Evolutionary conservation across 2,329 filamentous ascomycete species (phyloP), one percentile per base, ranked within the genome.

Genomic region (Alternaria longipes): DNA sequence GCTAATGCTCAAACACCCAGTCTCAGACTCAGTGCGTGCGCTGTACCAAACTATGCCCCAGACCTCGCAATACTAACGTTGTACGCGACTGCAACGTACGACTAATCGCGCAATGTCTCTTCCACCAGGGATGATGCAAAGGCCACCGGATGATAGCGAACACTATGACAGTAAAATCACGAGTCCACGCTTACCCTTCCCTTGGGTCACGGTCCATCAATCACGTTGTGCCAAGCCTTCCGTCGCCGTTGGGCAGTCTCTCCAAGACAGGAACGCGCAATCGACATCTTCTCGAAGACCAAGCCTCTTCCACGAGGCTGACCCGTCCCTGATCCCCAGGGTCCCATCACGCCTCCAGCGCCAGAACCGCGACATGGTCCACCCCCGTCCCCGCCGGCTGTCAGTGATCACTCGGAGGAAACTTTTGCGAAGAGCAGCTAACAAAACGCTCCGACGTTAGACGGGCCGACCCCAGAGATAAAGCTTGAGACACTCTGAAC

Each of bases 391-490:
- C 55, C 51, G 40, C 42, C 53, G 47, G 44, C 54, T 60, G 58
- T 57, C 58, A 60, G 41, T 60, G 47, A 57, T 52, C 41, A 44
- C 26, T 60, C 58, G 54, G 54, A 57, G 58, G 58, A 57, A 60
- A 56, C 54, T 60, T 57, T 52, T 53, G 58, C 58, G 58, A 57
- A 55, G 51, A 47, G 46, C 46, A 46, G 46, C 58, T 57, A 60
- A 53, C 46, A 26, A 56, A 60, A 60, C 58, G 58, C 54, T 57
- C 58, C 54, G 58, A 53, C 58, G 47, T 41, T 53, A 56, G 46
- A 60, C 58, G 58, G 58, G 58, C 58, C 58, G 58, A 60, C 54
- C 58, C 54, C 58, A 60, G 58, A 57, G 54, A 60, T 57, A 38
- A 57, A 57, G 54, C 58, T 51, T 52, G 47, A 57, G 58, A 46